Evolutionary conservation across 1,284 basidiomycete genomes (phyloP), one percentile per base, ranked within the genome.

Genomic region (Boletus smithii): DNA sequence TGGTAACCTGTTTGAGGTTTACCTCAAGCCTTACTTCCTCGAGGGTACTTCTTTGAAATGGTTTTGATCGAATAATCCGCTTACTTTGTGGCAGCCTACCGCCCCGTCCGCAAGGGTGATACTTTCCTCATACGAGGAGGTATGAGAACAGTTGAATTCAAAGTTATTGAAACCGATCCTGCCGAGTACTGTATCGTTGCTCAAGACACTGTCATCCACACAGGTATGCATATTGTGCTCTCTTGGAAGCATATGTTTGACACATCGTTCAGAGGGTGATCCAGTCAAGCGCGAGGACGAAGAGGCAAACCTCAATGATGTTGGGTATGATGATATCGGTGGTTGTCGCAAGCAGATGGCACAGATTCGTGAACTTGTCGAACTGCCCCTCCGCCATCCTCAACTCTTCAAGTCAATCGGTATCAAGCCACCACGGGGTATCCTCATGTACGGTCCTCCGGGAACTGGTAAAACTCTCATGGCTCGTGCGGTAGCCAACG

Each of bases 361-460:
- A 3, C 95, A 98, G 69, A 98, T 99, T 54, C 94, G 97, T 70
- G 97, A 99, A 77, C 85, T 99, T 46, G 97, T 99, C 54, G 97
- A 99, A 71, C 78, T 99, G 6, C 97, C 95, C 26, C 81, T 99
- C 32, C 91, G 95, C 49, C 97, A 99, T 74, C 97, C 97, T 20
- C 95, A 99, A 72, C 83, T 99, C 13, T 99, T 98, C 88, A 99
- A 99, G 72, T 95, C 92, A 20, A 99, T 99, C 64, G 95, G 95
- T 83, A 99, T 99, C 81, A 99, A 98, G 74, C 97, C 95, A 29
- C 97, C 97, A 31, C 90, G 97, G 59, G 94, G 94, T 79, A 93
- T 97, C 58, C 85, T 97, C 55, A 89, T 97, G 91, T 97, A 82
- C 61, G 94, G 94, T 53, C 94, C 94, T 54, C 94, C 94, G 32